Evolutionary conservation across 805 yeast genomes (phyloP).

Genomic region (Metschnikowia continentalis): DNA sequence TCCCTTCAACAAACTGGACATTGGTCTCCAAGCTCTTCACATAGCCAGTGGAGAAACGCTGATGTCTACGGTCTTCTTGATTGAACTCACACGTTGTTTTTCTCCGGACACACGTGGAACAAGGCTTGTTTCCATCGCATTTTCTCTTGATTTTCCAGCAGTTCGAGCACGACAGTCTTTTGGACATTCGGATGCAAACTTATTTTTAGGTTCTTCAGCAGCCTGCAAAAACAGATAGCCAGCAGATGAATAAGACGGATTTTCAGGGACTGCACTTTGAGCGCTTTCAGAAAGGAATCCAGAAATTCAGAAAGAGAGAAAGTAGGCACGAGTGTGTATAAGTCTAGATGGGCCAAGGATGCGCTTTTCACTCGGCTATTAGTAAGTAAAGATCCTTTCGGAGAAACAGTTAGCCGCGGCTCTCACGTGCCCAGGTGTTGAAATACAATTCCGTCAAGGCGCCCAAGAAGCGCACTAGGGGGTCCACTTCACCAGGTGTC

Average conservation of each 20-base stretch:
- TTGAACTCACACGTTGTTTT: slow-evolving; percentile 14
- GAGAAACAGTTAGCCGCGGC: neutral
- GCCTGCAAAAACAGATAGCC: neutral
- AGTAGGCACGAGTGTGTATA: neutral
- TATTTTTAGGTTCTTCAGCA: neutral
- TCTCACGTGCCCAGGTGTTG: neutral
- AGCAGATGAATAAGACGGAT: neutral
- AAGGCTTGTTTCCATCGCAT: slow-evolving; percentile 18
- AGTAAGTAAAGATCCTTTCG: neutral
- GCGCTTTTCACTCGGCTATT: neutral
- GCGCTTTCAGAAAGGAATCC: neutral
- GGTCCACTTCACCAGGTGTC: too few relatives aligned
- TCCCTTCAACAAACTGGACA: slow-evolving; percentile 14
- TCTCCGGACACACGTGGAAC: slow-evolving; percentile 13
- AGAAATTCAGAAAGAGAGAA: neutral
- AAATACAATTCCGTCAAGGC: too few relatives aligned
- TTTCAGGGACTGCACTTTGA: neutral
- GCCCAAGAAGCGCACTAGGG: too few relatives aligned
- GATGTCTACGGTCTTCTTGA: slow-evolving; percentile 15
- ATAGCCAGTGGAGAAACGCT: slow-evolving; percentile 16
- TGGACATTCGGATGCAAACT: slow-evolving; percentile 1
- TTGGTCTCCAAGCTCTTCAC: slow-evolving; percentile 18
- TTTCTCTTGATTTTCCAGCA: slow-evolving; percentile 18
- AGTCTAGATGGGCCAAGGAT: neutral
- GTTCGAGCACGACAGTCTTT: slow-evolving; percentile 15